Base-by-base conservation (phyloP, 2,329 filamentous ascomycete species). In the Coleophoma crateriformis region DNA sequence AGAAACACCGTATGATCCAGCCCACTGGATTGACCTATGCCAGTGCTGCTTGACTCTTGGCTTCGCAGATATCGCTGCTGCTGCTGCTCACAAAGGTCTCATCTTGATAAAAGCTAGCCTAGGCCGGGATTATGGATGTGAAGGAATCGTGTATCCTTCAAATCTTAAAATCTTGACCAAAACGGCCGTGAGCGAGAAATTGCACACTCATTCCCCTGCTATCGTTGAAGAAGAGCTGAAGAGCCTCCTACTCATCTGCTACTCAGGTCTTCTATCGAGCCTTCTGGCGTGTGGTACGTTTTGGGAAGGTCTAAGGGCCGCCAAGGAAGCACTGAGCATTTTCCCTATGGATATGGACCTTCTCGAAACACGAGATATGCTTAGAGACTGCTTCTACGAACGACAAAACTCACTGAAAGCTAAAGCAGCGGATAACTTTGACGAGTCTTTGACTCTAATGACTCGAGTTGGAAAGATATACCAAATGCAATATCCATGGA, bases 401-500 rank as follows among this genome's bases (percentile, higher is more conserved):
- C 27, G 27, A 10, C 42, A 15, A 51, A 54, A 2, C 34, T 7
- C 32, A n/a, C 32, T 47, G 19, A 14, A 51, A n/a, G n/a, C 45
- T 33, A 32, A 48, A 35, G 10, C 37, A 22, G 35, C 35, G 3
- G 20, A 33, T 27, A 44, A 27, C 2, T 3, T 33, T 17, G 40
- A 40, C 15, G 33, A 40, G 3, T 7, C 14, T 20, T 14, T 47
- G 11, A 19, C 33, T 33, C 19, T 55, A 2, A 19, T 40, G 6
- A 48, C 45, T 4, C 37, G 56, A 10, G 48, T 13, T 2, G 60
- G 60, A 1, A 50, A 53, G 34, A 59, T 63, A 1, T 56, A 50
- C 17, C 53, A 57, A 40, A 58, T 54, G 19, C 53, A 44, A n/a
- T 64, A 64, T 32, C 61, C 61, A 5, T 63, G 60, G 60, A 37